Base-by-base conservation (phyloP, 2,329 filamentous ascomycete species). In the Biscogniauxia sp. region DNA sequence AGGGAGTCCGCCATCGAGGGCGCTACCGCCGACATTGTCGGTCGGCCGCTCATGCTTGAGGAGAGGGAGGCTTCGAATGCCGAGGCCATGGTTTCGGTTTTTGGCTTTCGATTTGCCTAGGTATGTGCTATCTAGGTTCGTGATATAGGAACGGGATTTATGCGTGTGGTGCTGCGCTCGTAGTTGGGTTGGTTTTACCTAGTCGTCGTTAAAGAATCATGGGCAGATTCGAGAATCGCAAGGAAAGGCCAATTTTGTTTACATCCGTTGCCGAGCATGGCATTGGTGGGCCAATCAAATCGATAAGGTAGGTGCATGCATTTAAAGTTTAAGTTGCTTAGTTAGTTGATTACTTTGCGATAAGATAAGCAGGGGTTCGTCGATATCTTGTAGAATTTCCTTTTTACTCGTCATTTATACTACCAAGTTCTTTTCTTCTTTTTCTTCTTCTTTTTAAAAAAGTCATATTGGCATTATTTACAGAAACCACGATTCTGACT, bases 1-100 rank as follows among this genome's bases (percentile, higher is more conserved):
- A 99, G 86, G 55, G 87, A 86, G 74, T 93, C 90, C 51, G 88
- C 89, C 79, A 91, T 86, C 6, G 88, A 90, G 15, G 87, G 84
- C 51, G 81, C 85, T 53, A 80, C 78, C 50, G 86, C 80, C 28
- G 84, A 80, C 64, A 85, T 77, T 17, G 85, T 83, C 59, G 80
- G 77, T 66, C 84, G 84, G 68, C 86, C 81, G 70, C 78, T 79
- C 53, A 82, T 77, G 75, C 85, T 88, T 59, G 84, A 84, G 13
- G 88, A 90, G 68, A 89, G 81, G 1, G 88, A 89, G 8, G 88
- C 83, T 68, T 91, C 88, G 68, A 92, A 92, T 64, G 83, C 78
- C 37, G 82, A 84, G 28, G 83, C 74, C 81, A 88, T 88, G 9
- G 20, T 20, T 23, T 45, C 50, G 3, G 32, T n/a, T 1, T 61